A percentile compares a stretch with the other conserved stretches of the same genome.
Evolutionary conservation across 2,329 filamentous ascomycete genomes (phyloP).

Genomic region (Colletotrichum lindemuthianum): DNA sequence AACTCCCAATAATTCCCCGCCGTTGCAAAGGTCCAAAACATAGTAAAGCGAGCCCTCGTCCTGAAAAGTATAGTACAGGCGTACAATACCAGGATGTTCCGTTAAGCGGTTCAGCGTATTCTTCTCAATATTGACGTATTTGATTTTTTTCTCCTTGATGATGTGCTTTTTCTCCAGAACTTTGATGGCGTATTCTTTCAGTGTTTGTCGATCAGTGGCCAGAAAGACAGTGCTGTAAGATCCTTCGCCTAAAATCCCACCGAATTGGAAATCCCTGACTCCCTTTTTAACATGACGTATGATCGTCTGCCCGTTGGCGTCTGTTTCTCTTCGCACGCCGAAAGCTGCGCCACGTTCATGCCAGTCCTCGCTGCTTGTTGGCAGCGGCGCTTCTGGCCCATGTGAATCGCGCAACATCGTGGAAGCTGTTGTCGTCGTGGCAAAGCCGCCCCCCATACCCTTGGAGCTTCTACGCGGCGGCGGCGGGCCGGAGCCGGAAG

Average conservation of each 20-base stretch:
- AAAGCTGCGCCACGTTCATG: constrained; percentile 94
- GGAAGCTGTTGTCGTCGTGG: constrained; percentile 56
- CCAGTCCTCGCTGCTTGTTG: constrained; percentile 87
- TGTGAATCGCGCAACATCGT: constrained; percentile 45
- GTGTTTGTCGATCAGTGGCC: constrained; percentile 90
- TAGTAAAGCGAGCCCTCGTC: constrained; percentile 97
- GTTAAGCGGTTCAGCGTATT: constrained; percentile 96
- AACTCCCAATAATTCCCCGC: constrained; percentile 90
- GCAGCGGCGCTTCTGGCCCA: constrained; percentile 54
- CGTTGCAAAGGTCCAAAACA: constrained; percentile 91
- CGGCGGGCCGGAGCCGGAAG: constrained; percentile 67
- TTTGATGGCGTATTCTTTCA: constrained; percentile 98
- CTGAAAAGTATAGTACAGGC: constrained; percentile 98
- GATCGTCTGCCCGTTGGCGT: constrained; percentile 84
- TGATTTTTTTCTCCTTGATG: constrained; percentile 99
- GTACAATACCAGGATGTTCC: constrained; percentile 95
- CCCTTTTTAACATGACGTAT: constrained; percentile 93
- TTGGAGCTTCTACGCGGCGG: constrained; percentile 83
- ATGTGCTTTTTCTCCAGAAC: constrained; percentile 98
- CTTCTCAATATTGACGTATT: constrained; percentile 99
- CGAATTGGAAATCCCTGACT: constrained; percentile 96
- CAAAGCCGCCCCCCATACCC: constrained; percentile 70
- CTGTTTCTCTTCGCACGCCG: constrained; percentile 82
- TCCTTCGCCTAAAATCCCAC: constrained; percentile 88
- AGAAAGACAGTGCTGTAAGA: constrained; percentile 97